Base-by-base conservation (phyloP, 176 grass and related monocot genomes). In the Aegilops umbellulata region DNA sequence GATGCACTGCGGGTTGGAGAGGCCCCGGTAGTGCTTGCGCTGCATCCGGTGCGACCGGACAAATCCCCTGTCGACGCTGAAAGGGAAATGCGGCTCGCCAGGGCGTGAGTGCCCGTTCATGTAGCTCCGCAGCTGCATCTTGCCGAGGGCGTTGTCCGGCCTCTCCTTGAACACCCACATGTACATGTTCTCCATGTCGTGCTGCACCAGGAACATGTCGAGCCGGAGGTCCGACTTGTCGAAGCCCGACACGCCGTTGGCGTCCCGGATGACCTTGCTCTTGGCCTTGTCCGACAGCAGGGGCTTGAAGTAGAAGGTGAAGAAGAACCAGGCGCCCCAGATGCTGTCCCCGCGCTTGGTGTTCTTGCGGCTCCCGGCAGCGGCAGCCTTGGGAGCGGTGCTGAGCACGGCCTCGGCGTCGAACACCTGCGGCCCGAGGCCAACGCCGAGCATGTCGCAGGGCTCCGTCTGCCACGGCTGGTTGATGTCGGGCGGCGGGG, bases 131-230 rank as follows among this genome's bases (percentile, higher is more conserved):
- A 99, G 91, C 81, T 99, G 97, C 97, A 99, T 99, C 93, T 99
- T 99, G 3, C 97, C 97, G 5, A 99, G 93, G 13, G 94, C 90
- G 86, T 96, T 99, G 53, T 99, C 97, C 13, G 92, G 94, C 35
- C 97, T 88, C 84, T 96, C 97, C 86, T 96, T 99, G 94, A 96
- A 99, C 12, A 91, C 94, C 97, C 97, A 99, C 97, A 99, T 99
- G 80, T 99, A 99, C 97, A 99, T 96, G 85, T 99, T 99, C 86
- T 99, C 97, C 97, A 99, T 91, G 92, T 99, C 97, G 46, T 99
- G 97, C 87, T 99, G 97, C 84, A 99, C 97, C 70, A 99, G 76
- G 83, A 99, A 99, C 74, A 95, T 90, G 69, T 99, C 97, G 2
- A 93, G 88, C 46, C 80, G 78, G 86, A 99, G 89, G 80, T 99